Evolutionary conservation across 345 rosid genomes (phyloP).

Genomic region (Excoecaria agallocha): DNA sequence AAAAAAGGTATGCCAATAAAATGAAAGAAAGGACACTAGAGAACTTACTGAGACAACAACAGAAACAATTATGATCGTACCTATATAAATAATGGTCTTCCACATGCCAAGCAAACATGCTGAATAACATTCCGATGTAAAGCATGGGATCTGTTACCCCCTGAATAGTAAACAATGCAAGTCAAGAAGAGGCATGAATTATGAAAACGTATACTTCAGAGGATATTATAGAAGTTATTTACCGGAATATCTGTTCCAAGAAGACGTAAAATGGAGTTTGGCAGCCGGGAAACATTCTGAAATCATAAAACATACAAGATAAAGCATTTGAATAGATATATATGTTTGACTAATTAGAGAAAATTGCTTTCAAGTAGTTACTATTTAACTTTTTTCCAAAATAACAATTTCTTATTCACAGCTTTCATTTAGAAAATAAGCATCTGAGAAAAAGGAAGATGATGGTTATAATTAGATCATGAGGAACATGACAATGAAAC

Average conservation of each 20-base stretch:
- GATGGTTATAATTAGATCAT: neutral
- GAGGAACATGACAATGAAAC: neutral
- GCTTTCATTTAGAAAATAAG: neutral
- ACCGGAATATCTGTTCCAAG: slow-evolving; percentile 87
- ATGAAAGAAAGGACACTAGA: slow-evolving; percentile 1
- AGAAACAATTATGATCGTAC: slow-evolving; percentile 30
- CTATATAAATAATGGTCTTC: slow-evolving; percentile 98
- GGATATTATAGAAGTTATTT: slow-evolving; percentile 12
- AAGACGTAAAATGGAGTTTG: slow-evolving; percentile 86
- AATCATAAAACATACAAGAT: slow-evolving; percentile 25
- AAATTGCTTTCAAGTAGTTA: neutral
- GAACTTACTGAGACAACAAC: neutral
- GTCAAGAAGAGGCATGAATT: slow-evolving; percentile 1
- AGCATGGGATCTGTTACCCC: slow-evolving; percentile 99
- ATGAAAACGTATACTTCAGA: neutral
- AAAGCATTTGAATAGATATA: no score
- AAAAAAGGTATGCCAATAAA: neutral
- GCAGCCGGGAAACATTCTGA: slow-evolving; percentile 82
- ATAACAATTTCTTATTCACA: neutral
- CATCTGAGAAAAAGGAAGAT: neutral
- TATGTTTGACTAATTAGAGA: no score
- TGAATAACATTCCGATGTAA: slow-evolving; percentile 98
- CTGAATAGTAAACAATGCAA: slow-evolving; percentile 47
- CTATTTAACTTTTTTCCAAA: neutral
- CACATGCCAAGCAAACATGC: slow-evolving; percentile 99